Evolutionary conservation across 2,329 filamentous ascomycete species (phyloP), one percentile per base, ranked within the genome.

Genomic region (Madurella fahalii): DNA sequence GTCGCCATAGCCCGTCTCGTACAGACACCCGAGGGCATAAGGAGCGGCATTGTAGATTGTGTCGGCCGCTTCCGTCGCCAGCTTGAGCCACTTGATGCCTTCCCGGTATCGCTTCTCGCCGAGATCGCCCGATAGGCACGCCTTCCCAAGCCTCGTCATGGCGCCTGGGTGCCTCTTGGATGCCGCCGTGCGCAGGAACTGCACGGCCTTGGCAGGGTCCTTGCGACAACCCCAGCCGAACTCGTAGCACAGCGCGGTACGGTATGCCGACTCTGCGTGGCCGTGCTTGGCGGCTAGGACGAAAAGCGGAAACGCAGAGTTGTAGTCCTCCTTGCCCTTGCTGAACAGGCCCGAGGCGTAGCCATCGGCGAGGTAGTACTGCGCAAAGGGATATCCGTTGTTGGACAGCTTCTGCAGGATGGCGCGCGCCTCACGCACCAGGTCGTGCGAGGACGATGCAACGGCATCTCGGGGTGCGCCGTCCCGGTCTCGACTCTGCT

Each of bases 211-310:
- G 47, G 87, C 84, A 54, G 89, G 87, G 66, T 96, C 91, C 66
- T 90, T 90, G 54, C 90, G 85, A 65, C 87, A 95, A 40, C 94
- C 94, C 94, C 94, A 99, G 58, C 92, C 94, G 71, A 96, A 97
- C 71, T 99, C 94, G 74, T 97, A 97, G 75, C 92, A 96, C 53
- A 99, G 78, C 15, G 89, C 94, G 50, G 93, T 87, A 52, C 94
- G 88, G 72, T 96, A 99, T 37, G 87, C 92, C 53, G 94, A 94
- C 75, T 99, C 94, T 46, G 94, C 91, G 70, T 99, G 94, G 32
- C 94, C 94, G 72, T 96, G 94, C 74, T 97, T 99, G 65, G 90
- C 93, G 9, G 94, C 94, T 15, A 94, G 83, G 39, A 96, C 81
- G 68, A 99, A 99, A 31, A 97, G 83, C 9, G 90, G 88, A 67